Evolutionary conservation across 106 monocot genomes (phyloP).

Genomic region (Dioscorea alata): DNA sequence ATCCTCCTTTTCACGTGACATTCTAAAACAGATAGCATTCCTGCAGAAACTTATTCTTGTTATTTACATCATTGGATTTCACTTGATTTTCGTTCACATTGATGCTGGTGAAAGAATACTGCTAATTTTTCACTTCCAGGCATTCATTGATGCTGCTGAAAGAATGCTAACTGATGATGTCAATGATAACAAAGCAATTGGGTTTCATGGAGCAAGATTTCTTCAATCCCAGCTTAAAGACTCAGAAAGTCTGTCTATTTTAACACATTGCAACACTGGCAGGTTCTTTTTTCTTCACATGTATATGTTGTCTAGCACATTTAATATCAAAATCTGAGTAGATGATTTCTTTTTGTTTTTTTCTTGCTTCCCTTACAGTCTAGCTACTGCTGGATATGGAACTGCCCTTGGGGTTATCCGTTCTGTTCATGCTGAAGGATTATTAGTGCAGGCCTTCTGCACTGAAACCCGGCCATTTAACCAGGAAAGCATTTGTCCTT

Average conservation of each 20-base stretch:
- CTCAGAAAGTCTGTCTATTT: slow-evolving; percentile 43
- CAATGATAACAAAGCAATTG: slow-evolving; percentile 77
- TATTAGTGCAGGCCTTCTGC: slow-evolving; percentile 72
- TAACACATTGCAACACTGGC: slow-evolving; percentile 99
- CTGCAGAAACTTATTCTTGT: too few relatives aligned
- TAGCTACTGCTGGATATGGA: slow-evolving; percentile 99
- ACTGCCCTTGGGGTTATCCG: slow-evolving; percentile 98
- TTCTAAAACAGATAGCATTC: too few relatives aligned
- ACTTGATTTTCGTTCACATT: too few relatives aligned
- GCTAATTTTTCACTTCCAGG: slow-evolving; percentile 16
- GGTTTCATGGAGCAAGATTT: slow-evolving; percentile 68
- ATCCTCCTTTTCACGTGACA: too few relatives aligned
- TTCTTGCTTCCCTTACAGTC: slow-evolving; percentile 28
- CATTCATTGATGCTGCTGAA: slow-evolving; percentile 77
- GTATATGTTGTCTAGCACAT: too few relatives aligned
- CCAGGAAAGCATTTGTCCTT: slow-evolving; percentile 39
- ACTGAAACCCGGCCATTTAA: slow-evolving; percentile 99
- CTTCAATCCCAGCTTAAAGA: slow-evolving; percentile 27
- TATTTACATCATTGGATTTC: too few relatives aligned
- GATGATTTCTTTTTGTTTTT: not conserved
- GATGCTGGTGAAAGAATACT: too few relatives aligned
- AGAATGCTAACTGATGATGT: slow-evolving; percentile 90
- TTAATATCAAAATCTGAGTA: not conserved
- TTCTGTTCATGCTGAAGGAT: slow-evolving; percentile 59
- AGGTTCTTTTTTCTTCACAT: slow-evolving; percentile 31